These are phyloP conservation scores for Moelleriella libera DNA, from an alignment of 2,329 filamentous ascomycete species.

Conservation along the genomic window DNA sequence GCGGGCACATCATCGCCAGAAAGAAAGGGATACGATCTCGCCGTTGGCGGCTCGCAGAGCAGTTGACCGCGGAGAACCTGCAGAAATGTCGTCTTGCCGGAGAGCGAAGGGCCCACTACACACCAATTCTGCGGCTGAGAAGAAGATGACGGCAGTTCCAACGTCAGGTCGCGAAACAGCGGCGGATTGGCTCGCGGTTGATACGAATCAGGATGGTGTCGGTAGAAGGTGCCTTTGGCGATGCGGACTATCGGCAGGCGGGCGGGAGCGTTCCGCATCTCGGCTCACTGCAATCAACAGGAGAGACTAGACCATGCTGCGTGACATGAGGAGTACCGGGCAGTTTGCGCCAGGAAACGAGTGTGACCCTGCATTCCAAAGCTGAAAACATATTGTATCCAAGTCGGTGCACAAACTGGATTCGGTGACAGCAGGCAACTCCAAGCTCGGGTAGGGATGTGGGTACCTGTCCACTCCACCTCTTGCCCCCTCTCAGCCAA, in stretches of 20 bases:
- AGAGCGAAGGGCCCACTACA: slow-evolving; percentile 64
- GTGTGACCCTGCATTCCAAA: too few relatives aligned
- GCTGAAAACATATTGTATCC: too few relatives aligned
- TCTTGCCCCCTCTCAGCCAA: too few relatives aligned
- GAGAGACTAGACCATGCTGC: neutral
- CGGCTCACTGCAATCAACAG: neutral
- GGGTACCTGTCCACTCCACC: too few relatives aligned
- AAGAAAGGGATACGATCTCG: slow-evolving; percentile 68
- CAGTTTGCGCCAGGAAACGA: too few relatives aligned
- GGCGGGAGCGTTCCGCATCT: slow-evolving; percentile 6
- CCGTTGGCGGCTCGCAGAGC: slow-evolving; percentile 59
- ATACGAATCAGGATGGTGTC: slow-evolving; percentile 48
- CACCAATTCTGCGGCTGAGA: slow-evolving; percentile 56
- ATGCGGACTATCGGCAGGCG: slow-evolving; percentile 54
- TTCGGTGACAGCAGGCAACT: too few relatives aligned
- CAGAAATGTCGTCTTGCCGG: slow-evolving; percentile 71
- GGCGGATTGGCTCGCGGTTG: slow-evolving; percentile 47
- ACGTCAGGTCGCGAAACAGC: slow-evolving; percentile 57
- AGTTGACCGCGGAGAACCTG: slow-evolving; percentile 64
- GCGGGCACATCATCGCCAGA: slow-evolving; percentile 43
- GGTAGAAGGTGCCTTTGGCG: slow-evolving; percentile 70
- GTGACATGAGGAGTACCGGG: too few relatives aligned
- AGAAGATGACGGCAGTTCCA: slow-evolving; percentile 49
- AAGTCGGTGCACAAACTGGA: too few relatives aligned
- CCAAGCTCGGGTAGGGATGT: too few relatives aligned